These are phyloP conservation scores for Paraphoma sp. DNA, from an alignment of 2,329 filamentous ascomycete genomes.

Conservation along the genomic window DNA sequence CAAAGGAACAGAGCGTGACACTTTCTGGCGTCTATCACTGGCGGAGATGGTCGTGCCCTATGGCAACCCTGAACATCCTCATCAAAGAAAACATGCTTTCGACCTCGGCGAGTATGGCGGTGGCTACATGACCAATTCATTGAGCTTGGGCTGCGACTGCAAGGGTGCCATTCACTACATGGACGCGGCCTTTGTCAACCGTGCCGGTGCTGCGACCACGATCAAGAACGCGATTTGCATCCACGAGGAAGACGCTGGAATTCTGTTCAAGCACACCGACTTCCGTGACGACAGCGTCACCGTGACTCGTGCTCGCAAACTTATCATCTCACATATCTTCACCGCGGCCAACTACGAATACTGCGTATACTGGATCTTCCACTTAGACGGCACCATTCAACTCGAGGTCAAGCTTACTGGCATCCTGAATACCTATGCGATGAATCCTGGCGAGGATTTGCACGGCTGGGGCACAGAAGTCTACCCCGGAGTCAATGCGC, in stretches of 20 bases:
- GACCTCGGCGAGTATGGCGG: constrained; percentile 82
- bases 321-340: constrained; percentile 90
- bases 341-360: constrained; percentile 98
- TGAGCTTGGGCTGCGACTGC: constrained; percentile 81
- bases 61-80: constrained; percentile 79
- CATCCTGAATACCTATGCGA: constrained; percentile 88
- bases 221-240: constrained; percentile 97
- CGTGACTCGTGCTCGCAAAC: constrained; percentile 83
- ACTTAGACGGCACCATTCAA: constrained; percentile 90
- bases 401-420: constrained; percentile 89
- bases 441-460: constrained; percentile 80
- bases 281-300: constrained; percentile 89
- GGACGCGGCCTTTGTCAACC: constrained; percentile 83
- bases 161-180: constrained; percentile 92
- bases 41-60: constrained; percentile 96
- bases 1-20: constrained; percentile 73
- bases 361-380: constrained; percentile 85
- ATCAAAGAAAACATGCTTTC: constrained; percentile 82
- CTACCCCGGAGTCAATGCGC: constrained; percentile 88
- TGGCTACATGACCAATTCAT: constrained; percentile 82
- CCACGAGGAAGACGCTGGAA: constrained; percentile 90
- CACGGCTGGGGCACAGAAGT: constrained; percentile 91
- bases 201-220: constrained; percentile 73
- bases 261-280: constrained; percentile 93
- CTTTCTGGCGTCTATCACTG: constrained; percentile 89